Percentiles rank a stretch among this genome's conserved stretches.
Evolutionary conservation across 305 asterid genomes (phyloP).

Genomic region (Solanum hybrid): DNA sequence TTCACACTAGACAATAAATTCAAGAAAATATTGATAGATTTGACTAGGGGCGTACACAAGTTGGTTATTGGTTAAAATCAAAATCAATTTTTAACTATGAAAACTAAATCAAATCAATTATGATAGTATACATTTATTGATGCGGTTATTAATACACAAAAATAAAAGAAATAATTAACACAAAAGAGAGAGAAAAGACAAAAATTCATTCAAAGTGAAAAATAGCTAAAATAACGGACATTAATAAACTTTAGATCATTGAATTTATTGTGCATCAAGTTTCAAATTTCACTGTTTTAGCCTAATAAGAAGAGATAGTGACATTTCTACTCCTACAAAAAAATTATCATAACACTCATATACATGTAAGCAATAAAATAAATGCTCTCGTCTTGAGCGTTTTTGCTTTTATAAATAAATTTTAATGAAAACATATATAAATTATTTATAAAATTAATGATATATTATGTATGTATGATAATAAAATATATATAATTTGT

Average conservation of each 20-base stretch:
- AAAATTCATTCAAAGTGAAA: neutral
- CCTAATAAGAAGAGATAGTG: neutral
- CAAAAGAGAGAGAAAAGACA: no score
- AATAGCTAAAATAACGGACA: neutral
- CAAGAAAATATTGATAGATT: neutral
- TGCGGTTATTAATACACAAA: neutral
- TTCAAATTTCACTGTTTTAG: neutral
- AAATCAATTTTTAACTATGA: no score
- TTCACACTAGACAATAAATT: neutral
- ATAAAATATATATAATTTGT: no score
- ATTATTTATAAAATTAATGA: no score
- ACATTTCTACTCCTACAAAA: neutral
- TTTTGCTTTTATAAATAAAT: neutral
- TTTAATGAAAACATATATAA: no score
- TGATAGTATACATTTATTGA: neutral
- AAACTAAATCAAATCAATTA: no score
- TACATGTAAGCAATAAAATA: neutral
- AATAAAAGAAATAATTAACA: no score
- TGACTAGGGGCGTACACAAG: neutral
- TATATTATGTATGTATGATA: no score
- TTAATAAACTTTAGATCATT: no score
- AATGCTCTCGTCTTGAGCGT: neutral
- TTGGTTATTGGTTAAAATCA: no score
- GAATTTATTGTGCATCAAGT: neutral
- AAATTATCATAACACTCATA: neutral